These are phyloP conservation scores for Coemansia sp. DNA, from an alignment of 192 early-diverging fungal genomes.

Conservation along the genomic window DNA sequence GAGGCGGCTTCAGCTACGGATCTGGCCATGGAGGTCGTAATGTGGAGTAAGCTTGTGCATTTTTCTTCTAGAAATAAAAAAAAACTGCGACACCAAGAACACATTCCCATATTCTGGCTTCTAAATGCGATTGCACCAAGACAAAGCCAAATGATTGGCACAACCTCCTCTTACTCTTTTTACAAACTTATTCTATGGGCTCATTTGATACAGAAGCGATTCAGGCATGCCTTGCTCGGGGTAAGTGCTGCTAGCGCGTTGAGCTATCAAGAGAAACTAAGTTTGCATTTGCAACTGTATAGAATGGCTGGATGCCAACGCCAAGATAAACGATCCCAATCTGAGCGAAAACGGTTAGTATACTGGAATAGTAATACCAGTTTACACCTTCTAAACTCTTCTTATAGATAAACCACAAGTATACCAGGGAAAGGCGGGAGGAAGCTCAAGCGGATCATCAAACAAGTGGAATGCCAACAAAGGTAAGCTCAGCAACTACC, in stretches of 20 bases:
- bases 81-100: too few relatives aligned
- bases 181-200: background rate
- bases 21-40: constrained; percentile 4
- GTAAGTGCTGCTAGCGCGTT: background rate
- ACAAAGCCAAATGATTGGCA: too few relatives aligned
- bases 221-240: constrained; percentile 33
- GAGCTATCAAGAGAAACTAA: too few relatives aligned
- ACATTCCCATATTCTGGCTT: too few relatives aligned
- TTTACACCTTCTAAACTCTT: background rate
- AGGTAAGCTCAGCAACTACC: constrained; percentile 10
- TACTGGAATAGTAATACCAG: background rate
- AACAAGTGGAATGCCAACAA: constrained; percentile 33
- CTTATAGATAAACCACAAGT: constrained; percentile 32
- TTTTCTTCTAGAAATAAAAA: background rate
- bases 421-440: constrained; percentile 18
- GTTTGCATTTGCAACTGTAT: background rate
- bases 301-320: constrained; percentile 47
- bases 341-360: constrained; percentile 11
- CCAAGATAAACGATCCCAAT: constrained; percentile 20
- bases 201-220: constrained; percentile 6
- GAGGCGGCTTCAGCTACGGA: constrained; percentile 8
- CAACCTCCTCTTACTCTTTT: too few relatives aligned
- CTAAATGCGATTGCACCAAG: too few relatives aligned
- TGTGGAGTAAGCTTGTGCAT: constrained; percentile 6
- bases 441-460: background rate